These are phyloP conservation scores for Alternaria ventricosa DNA, from an alignment of 2,329 filamentous ascomycete species.

Conservation along the genomic window DNA sequence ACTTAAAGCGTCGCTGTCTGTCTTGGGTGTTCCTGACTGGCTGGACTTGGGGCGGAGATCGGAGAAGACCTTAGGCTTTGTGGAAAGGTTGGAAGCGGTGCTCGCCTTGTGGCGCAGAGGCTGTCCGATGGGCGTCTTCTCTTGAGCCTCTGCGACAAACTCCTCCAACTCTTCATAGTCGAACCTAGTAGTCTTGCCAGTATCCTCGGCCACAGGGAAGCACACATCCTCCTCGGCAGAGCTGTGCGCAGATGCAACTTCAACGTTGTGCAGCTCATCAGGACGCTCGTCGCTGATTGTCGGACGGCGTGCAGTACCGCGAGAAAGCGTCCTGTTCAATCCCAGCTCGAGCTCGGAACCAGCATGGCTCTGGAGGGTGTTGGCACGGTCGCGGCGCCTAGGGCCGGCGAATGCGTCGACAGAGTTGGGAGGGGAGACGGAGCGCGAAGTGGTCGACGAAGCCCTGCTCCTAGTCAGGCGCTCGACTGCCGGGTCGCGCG, in stretches of 20 bases:
- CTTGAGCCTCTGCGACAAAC: conserved; percentile 72
- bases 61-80: conserved; percentile 64
- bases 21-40: conserved; percentile 45
- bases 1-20: conserved; percentile 40
- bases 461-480: conserved; percentile 51
- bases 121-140: conserved; percentile 55
- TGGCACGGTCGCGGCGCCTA: conserved; percentile 78
- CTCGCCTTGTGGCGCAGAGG: conserved; percentile 49
- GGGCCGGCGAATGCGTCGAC: conserved; percentile 96
- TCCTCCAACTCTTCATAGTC: conserved; percentile 95
- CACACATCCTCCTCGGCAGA: conserved; percentile 87
- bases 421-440: conserved; percentile 89
- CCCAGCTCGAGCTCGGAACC: conserved; percentile 62
- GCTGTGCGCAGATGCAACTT: conserved; percentile 68
- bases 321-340: conserved; percentile 74
- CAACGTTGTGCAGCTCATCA: conserved; percentile 64
- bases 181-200: conserved; percentile 79
- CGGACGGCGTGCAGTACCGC: conserved; percentile 67
- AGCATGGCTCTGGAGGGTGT: conserved; percentile 66
- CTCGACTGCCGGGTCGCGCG: conserved; percentile 44
- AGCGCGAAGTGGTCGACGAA: conserved; percentile 66
- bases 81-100: conserved; percentile 50
- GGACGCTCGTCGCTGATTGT: conserved; percentile 67
- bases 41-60: conserved; percentile 62
- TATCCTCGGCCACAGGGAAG: conserved; percentile 75